phyloP scores from a whole-genome alignment of 208 protist species.

The Borovskyia barvae region DNA sequence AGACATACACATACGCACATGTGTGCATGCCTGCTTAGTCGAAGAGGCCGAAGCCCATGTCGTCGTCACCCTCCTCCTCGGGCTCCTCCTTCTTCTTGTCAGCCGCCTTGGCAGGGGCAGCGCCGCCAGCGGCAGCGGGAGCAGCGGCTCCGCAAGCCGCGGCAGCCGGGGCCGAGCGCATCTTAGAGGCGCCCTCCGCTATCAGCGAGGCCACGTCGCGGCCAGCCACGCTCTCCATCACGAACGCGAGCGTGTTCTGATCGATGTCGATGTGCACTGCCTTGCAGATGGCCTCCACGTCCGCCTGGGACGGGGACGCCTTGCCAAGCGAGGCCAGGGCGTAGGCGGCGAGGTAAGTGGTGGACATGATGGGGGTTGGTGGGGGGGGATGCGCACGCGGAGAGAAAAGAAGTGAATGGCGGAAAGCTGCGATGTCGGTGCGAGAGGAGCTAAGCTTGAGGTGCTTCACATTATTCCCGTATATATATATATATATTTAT shows the following conservation, averaged over 20 bases:
- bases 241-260: conserved; percentile 71
- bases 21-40: conserved; percentile 40
- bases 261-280: conserved; percentile 69
- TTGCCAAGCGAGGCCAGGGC: conserved; percentile 84
- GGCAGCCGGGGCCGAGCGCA: conserved; percentile 47
- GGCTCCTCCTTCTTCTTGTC: conserved; percentile 55
- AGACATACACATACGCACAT: neutral
- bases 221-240: conserved; percentile 72
- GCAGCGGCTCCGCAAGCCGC: conserved; percentile 31
- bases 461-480: too few species aligned
- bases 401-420: conserved; percentile 9
- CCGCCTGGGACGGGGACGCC: conserved; percentile 60
- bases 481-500: too few species aligned
- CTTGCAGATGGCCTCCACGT: conserved; percentile 88
- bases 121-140: conserved; percentile 24
- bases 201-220: conserved; percentile 81
- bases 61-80: conserved; percentile 88
- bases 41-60: conserved; percentile 91
- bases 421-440: conserved; percentile 17
- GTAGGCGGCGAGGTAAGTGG: conserved; percentile 93
- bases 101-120: conserved; percentile 37
- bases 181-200: conserved; percentile 78
- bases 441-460: too few species aligned
- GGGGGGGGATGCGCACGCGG: neutral
- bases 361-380: conserved; percentile 77